These are phyloP conservation scores for Suhomyces pyralidae DNA, from an alignment of 805 yeast species.

Conservation along the genomic window DNA sequence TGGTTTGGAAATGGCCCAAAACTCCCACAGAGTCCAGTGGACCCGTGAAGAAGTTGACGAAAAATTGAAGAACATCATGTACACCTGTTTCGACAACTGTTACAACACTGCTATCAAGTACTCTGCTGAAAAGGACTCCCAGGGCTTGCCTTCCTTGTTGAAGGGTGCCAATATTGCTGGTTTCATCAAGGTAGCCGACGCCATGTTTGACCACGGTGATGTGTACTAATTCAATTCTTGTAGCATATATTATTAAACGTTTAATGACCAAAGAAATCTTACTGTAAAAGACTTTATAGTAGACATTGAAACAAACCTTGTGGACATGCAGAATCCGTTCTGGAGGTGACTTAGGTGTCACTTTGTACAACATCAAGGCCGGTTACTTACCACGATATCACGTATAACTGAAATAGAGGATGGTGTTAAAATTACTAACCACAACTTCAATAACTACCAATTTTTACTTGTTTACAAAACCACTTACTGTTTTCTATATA, in stretches of 20 bases:
- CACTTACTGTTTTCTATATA: no score
- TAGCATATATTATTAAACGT: slow-evolving; percentile 4
- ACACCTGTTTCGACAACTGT: slow-evolving; percentile 88
- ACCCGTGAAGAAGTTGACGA: slow-evolving; percentile 87
- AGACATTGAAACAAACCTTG: not conserved
- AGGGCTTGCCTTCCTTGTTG: slow-evolving; percentile 80
- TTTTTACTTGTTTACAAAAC: no score
- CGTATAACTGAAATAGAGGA: no score
- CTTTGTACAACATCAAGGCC: no score
- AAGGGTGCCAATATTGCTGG: slow-evolving; percentile 99
- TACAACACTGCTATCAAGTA: slow-evolving; percentile 80
- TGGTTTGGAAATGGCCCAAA: slow-evolving; percentile 99
- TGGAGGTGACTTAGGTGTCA: no score
- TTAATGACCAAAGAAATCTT: slow-evolving; percentile 1
- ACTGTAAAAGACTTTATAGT: no score
- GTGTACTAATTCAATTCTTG: slow-evolving; percentile 33
- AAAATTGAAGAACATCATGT: slow-evolving; percentile 90
- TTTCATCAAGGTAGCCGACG: slow-evolving; percentile 96
- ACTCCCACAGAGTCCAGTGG: slow-evolving; percentile 93
- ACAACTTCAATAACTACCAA: no score
- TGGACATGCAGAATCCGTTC: no score
- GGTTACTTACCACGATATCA: no score
- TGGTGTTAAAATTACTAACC: no score
- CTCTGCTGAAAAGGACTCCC: slow-evolving; percentile 64
- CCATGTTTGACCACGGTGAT: slow-evolving; percentile 98